phyloP scores from a whole-genome alignment of 306 rosid genomes.

The Hylodesmum podocarpum region DNA sequence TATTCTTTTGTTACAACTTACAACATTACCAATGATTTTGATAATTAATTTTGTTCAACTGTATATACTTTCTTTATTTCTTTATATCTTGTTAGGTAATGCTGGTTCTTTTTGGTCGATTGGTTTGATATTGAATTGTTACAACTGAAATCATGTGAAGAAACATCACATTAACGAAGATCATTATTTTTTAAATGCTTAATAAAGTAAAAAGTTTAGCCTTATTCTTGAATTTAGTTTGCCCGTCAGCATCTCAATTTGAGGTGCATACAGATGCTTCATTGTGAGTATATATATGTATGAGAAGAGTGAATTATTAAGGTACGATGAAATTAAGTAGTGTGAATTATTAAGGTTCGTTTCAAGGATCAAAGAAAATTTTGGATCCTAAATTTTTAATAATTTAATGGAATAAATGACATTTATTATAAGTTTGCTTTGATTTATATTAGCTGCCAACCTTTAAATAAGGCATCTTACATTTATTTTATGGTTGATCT shows the following conservation, averaged over 20 bases:
- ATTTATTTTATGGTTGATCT: not conserved
- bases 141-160: constrained; percentile 20
- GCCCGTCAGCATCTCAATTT: not conserved
- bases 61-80: constrained; percentile 50
- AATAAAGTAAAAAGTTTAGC: not conserved
- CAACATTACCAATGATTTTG: constrained; percentile 43
- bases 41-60: constrained; percentile 51
- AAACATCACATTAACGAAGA: constrained; percentile 1
- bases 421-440: not conserved
- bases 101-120: constrained; percentile 18
- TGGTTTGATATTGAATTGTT: constrained; percentile 17
- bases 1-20: constrained; percentile 29
- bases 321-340: not conserved
- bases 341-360: not conserved
- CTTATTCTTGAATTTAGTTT: not conserved
- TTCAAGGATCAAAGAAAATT: not conserved
- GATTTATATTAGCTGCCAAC: not conserved
- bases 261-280: not conserved
- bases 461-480: not conserved
- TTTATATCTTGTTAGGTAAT: constrained; percentile 16
- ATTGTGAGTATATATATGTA: too few species aligned
- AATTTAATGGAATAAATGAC: not conserved
- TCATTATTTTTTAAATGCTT: not conserved
- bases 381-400: not conserved
- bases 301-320: not conserved